Base-by-base conservation (phyloP, 768 basidiomycete genomes). In the Tubosaeta sp. region DNA sequence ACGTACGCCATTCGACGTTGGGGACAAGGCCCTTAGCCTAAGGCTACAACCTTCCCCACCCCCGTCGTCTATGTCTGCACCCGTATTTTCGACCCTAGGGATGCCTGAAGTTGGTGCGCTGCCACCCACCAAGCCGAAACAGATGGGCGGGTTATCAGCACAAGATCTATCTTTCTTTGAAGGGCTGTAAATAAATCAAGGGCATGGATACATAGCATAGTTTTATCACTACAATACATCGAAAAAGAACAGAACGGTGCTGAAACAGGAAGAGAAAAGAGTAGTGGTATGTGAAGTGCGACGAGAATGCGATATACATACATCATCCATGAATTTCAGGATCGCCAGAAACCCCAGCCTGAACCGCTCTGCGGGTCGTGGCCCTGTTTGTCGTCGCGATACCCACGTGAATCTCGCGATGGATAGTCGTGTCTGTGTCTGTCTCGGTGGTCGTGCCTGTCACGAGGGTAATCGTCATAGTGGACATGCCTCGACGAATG, bases 111-210 rank as follows among this genome's bases (percentile, higher is more conserved):
- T 40, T 3, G 38, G 40, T n/a, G 19, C 47, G 32, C 49, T 53
- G 18, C 57, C 57, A 22, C 21, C 53, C 13, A 30, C 49, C 22
- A 56, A 65, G 43, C 55, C 66, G 40, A 62, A 43, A 48, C 57
- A 56, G 61, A 68, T 60, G n/a, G 81, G 82, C 12, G 86, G 84
- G 4, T 66, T 92, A 44, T 87, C 85, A 4, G 90, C 88, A 3
- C 87, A 90, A 68, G 91, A 92, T 75, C 65, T 92, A 46, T 89
- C 85, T 16, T 93, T 94, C 67, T 94, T 93, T 64, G 90, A 93
- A 69, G 86, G 87, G 31, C 60, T 86, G 29, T 88, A 65, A 66
- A 32, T 38, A 3, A 35, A 9, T 44, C 21, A 29, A 30, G 6
- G 22, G 16, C 14, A 13, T 29, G n/a, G n/a, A n/a, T n/a, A n/a